Base-by-base conservation (phyloP, 441 rosid species). In the Viola pubescens region DNA sequence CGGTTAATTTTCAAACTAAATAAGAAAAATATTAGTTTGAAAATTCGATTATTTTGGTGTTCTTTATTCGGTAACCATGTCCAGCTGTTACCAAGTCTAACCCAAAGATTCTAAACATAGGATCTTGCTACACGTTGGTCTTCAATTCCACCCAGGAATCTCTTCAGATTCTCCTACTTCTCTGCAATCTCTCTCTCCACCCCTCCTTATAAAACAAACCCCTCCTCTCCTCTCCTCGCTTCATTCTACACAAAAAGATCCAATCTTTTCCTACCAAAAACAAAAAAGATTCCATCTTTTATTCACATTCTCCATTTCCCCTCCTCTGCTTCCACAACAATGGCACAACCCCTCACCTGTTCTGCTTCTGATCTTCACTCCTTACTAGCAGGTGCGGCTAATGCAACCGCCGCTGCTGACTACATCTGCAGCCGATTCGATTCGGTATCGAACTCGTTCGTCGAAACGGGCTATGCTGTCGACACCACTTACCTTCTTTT, bases 401-500 rank as follows among this genome's bases (percentile, higher is more conserved):
- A 63, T n/a, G 66, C 72, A 71, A 48, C 70, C 2, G 55, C 67
- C 0, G 76, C 73, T 10, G 78, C 73, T 7, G 67, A 62, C n/a
- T 69, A 68, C 73, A 66, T 79, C 16, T 79, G 84, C 64, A 42
- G 50, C 66, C 74, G 60, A 37, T 67, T 77, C 51, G 41, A 52
- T 12, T 13, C 74, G 34, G 59, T 77, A 37, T 69, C 76, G 7
- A 9, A 60, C 72, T 63, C 56, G 64, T 74, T 75, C 43, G 14
- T 34, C 37, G 81, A 63, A 64, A 62, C 79, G 7, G 45, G 56
- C 59, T 72, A 76, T 8, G 85, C 85, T 39, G 45, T 78, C 3
- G 75, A 78, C 70, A 72, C 57, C 56, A 78, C 78, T 3, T 79
- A 73, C 75, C 78, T 76, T 12, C 73, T 76, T 63, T 73, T 73